phyloP scores from a whole-genome alignment of 2,329 filamentous ascomycete species.

The Alternaria gansuensis region DNA sequence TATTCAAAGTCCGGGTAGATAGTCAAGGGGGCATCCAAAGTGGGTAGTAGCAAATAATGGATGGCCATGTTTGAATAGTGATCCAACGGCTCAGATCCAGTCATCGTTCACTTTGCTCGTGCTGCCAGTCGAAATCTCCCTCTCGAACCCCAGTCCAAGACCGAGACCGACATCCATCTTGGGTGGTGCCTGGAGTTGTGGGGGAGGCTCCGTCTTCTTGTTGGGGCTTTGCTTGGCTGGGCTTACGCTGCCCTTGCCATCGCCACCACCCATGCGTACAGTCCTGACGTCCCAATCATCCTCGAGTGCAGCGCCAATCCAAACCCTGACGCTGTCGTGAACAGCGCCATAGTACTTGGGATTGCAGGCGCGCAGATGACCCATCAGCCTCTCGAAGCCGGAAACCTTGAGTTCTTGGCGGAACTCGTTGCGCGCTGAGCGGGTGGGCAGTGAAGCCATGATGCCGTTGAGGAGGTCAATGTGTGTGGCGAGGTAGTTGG shows the following conservation, averaged over 20 bases:
- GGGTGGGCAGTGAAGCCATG: conserved; percentile 78
- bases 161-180: conserved; percentile 49
- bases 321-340: conserved; percentile 86
- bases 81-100: conserved; percentile 41
- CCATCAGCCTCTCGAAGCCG: conserved; percentile 90
- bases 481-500: conserved; percentile 92
- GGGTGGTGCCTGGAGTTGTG: conserved; percentile 51
- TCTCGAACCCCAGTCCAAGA: conserved; percentile 44
- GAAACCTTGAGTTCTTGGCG: conserved; percentile 81
- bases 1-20: conserved; percentile 2
- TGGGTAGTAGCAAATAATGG: background rate
- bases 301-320: conserved; percentile 85
- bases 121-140: conserved; percentile 35
- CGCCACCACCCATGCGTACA: conserved; percentile 74
- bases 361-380: conserved; percentile 87
- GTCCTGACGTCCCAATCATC: conserved; percentile 87
- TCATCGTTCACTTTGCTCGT: conserved; percentile 37
- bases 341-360: conserved; percentile 96
- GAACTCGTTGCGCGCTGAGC: conserved; percentile 75
- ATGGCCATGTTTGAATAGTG: background rate
- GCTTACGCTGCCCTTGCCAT: conserved; percentile 46
- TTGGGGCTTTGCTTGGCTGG: conserved; percentile 54
- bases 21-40: background rate
- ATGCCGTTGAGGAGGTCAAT: conserved; percentile 93
- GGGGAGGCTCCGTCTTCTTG: conserved; percentile 50